Conservation (phyloP, 2,329 filamentous ascomycete species). For the Blumeriella jaapii region DNA sequence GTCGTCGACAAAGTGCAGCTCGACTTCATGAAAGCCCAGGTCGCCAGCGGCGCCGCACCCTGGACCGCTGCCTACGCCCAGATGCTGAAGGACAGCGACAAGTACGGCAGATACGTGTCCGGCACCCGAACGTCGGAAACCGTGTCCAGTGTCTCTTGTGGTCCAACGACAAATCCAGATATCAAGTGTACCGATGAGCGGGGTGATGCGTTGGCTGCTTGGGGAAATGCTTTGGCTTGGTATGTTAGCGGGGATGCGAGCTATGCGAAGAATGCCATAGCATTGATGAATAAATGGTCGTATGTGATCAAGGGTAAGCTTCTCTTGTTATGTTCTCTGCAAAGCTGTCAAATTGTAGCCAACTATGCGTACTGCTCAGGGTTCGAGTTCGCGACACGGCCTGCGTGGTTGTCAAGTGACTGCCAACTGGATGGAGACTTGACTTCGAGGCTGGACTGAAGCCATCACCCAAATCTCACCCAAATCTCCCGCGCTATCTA, state of each 20-base stretch:
- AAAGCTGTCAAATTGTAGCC: too few species aligned
- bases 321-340: neutral
- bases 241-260: conserved; percentile 13
- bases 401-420: too few species aligned
- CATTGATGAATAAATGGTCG: conserved; percentile 24
- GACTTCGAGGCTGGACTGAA: too few species aligned
- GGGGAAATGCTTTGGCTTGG: conserved; percentile 23
- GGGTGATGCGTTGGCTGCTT: conserved; percentile 24
- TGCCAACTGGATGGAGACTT: too few species aligned
- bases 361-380: too few species aligned
- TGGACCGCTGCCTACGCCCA: conserved; percentile 14
- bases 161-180: conserved; percentile 21
- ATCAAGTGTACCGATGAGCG: conserved; percentile 23
- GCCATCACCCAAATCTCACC: too few species aligned
- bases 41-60: conserved; percentile 4
- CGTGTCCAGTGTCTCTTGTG: conserved; percentile 20
- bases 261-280: conserved; percentile 24
- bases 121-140: conserved; percentile 9
- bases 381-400: too few species aligned
- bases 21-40: conserved; percentile 6
- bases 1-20: conserved; percentile 6
- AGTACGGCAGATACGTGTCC: conserved; percentile 10
- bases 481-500: too few species aligned
- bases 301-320: conserved; percentile 14
- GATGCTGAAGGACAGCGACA: conserved; percentile 12